A percentile compares a stretch with the other conserved stretches of the same genome.
Conservation (phyloP, 345 rosid species). For the Salix exigua region DNA sequence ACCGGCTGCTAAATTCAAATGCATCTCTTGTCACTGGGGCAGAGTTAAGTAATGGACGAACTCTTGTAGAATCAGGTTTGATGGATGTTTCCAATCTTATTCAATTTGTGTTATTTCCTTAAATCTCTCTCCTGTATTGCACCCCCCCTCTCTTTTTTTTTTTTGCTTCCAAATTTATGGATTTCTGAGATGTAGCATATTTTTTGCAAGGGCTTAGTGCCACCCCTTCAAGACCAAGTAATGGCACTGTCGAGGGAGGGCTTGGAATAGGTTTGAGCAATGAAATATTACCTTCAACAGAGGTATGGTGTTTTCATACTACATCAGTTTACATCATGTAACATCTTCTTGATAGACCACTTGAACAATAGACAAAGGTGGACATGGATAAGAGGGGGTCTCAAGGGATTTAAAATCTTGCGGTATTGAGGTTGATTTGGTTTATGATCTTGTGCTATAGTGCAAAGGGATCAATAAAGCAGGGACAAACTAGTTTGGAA, state of each 20-base stretch:
- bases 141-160: conserved; percentile 9
- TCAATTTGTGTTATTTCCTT: not conserved
- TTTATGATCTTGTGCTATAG: not conserved
- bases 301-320: conserved; percentile 42
- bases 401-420: not conserved
- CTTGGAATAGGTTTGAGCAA: conserved; percentile 51
- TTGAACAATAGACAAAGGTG: too few relatives aligned
- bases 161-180: conserved; percentile 14
- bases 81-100: conserved; percentile 9
- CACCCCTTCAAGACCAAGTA: conserved; percentile 48
- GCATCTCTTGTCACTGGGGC: conserved; percentile 30
- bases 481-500: not conserved
- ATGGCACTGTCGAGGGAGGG: conserved; percentile 42
- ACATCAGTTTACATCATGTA: not conserved
- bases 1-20: conserved; percentile 29
- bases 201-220: conserved; percentile 51
- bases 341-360: not conserved
- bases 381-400: not conserved
- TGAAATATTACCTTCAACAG: conserved; percentile 44
- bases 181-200: conserved; percentile 26
- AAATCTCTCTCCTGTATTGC: not conserved
- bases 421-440: not conserved
- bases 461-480: not conserved
- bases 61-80: conserved; percentile 51
- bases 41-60: conserved; percentile 54